Evolutionary conservation across 495 filamentous ascomycete species (phyloP), one percentile per base, ranked within the genome.

Genomic region (Penicillium bovifimosum): DNA sequence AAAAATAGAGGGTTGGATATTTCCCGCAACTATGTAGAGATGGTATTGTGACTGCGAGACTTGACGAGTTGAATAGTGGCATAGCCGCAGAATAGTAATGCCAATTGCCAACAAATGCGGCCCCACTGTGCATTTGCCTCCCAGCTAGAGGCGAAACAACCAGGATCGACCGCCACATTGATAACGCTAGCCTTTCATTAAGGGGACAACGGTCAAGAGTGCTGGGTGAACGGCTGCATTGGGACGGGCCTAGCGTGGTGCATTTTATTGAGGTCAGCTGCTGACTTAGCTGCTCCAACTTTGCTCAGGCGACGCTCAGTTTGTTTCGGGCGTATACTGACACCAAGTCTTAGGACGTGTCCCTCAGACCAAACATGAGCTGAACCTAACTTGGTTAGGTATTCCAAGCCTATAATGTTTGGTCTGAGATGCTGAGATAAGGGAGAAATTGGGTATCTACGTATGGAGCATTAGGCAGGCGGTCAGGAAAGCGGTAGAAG

Each of bases 181-280:
- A 47, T 47, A 1, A 36, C 32, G 5, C 45, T 1, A 47, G 45
- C 24, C 45, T 38, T 47, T 38, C 31, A 33, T 47, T 47, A 7
- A 47, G 45, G 45, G 20, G 45, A 47, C 33, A 47, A 47, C 33
- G 32, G 45, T 47, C 33, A 47, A 47, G 45, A 47, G 35, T 29
- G 11, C 13, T 17, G 45, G 18, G 20, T 24, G 20, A 24, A 24
- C 20, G 20, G 4, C 20, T 33, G 39, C 39, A 45, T 32, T 34
- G 31, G 27, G 46, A 49, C 26, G 6, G 24, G 46, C 32, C 33
- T 50, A 50, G 47, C 47, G 47, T 50, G 47, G 47, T 50, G 34
- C 47, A 41, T 50, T 50, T 41, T 41, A 50, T 50, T 50, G 18
- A 50, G 47, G 47, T 47, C 17, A 36, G 5, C 42, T 45, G 42